Evolutionary conservation across 2,329 filamentous ascomycete genomes (phyloP).

Genomic region (Ophiostoma ulmi): DNA sequence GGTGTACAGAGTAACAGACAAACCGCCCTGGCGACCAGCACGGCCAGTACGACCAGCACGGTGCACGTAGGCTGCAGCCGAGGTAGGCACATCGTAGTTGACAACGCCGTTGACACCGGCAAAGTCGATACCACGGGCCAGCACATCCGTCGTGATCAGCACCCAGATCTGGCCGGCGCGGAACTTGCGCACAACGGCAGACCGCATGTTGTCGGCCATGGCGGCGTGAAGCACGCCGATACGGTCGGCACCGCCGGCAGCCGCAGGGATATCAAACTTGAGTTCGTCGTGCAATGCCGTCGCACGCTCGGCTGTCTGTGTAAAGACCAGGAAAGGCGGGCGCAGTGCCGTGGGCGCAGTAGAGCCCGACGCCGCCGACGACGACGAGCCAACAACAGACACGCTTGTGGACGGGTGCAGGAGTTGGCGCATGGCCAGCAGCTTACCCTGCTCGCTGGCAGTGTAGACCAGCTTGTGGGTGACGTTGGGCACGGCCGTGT

Average conservation of each 20-base stretch:
- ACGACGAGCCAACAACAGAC: constrained; percentile 33
- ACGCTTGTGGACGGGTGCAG: constrained; percentile 62
- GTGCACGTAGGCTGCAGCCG: constrained; percentile 84
- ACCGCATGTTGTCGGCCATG: constrained; percentile 68
- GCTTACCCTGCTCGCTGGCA: constrained; percentile 87
- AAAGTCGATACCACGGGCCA: constrained; percentile 91
- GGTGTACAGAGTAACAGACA: constrained; percentile 91
- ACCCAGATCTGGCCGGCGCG: constrained; percentile 92
- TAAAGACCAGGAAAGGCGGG: constrained; percentile 91
- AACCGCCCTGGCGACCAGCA: constrained; percentile 78
- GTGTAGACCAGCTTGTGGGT: constrained; percentile 85
- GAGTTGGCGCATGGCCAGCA: constrained; percentile 84
- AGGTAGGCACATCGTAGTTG: constrained; percentile 96
- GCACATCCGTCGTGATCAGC: constrained; percentile 88
- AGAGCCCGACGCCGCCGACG: constrained; percentile 30
- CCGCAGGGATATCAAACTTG: constrained; percentile 85
- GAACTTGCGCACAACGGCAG: constrained; percentile 82
- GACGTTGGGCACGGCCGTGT: constrained; percentile 90
- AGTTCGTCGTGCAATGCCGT: constrained; percentile 83
- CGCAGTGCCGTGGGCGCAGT: constrained; percentile 47
- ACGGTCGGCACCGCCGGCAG: constrained; percentile 76
- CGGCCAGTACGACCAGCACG: constrained; percentile 86
- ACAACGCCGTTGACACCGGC: constrained; percentile 91
- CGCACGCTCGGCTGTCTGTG: constrained; percentile 84
- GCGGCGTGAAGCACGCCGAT: constrained; percentile 89